Evolutionary conservation across 768 basidiomycete genomes (phyloP), one percentile per base, ranked within the genome.

Genomic region (Candolleomyces efflorescens): DNA sequence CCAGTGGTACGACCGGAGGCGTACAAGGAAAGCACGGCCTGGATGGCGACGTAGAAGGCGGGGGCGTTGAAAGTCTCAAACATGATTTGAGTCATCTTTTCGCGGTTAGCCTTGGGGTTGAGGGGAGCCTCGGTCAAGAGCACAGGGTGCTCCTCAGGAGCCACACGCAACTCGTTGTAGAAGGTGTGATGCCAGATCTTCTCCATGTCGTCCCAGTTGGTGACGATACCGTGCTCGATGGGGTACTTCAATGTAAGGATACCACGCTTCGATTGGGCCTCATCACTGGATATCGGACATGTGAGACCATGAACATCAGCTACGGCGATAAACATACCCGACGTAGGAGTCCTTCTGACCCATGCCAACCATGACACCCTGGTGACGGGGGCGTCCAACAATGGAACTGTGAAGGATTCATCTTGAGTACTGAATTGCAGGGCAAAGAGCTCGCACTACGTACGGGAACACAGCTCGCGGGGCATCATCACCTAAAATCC

Each of bases 141-240:
- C 65, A 94, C 88, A 61, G 92, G 92, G 79, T 94, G 90, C 78
- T 93, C 91, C 73, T 94, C 91, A 26, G 92, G 92, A 3, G 91
- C 92, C 64, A 94, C 91, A 76, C 92, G 91, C 60, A 93, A 86
- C 74, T 93, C 92, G 71, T 94, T 94, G 84, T 92, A 95, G 76
- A 95, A 96, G 32, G 94, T 94, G 80, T 95, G 93, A 73, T 94
- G 92, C 93, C 93, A 96, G 72, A 95, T 95, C 79, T 95, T 94
- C 80, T 96, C 94, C 93, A 95, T 95, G 75, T 95, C 94, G 67
- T 95, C 94, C 94, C 94, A 97, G 85, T 97, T 94, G 74, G 93
- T 94, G 72, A 96, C 90, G 70, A 94, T 90, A 75, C 92, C 92
- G 77, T 93, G 92, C 72, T 94, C 92, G 63, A 94, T 94, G 54